Conservation (phyloP, 805 yeast genomes). For the Wickerhamomyces ciferrii region DNA sequence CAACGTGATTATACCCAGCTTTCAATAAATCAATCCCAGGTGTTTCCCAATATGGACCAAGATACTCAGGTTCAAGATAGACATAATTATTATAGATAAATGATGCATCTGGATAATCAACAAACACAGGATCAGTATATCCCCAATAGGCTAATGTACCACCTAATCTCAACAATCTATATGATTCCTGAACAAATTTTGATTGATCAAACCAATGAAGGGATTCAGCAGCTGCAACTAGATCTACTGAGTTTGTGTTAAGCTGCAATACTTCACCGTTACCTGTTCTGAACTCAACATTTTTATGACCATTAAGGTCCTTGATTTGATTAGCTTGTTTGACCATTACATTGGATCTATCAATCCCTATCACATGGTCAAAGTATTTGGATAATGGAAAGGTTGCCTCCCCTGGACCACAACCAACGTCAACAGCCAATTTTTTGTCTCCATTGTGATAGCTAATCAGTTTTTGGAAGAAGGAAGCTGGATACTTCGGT, state of each 20-base stretch:
- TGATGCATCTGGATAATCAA: slow-evolving; percentile 43
- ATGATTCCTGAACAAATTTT: slow-evolving; percentile 38
- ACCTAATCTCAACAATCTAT: slow-evolving; percentile 40
- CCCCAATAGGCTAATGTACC: slow-evolving; percentile 68
- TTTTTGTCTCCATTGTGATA: slow-evolving; percentile 29
- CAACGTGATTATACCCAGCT: slow-evolving; percentile 32
- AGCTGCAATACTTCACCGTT: slow-evolving; percentile 18
- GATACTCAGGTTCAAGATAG: slow-evolving; percentile 34
- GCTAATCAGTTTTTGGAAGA: slow-evolving; percentile 33
- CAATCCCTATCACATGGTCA: slow-evolving; percentile 44
- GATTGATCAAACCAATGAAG: slow-evolving; percentile 63
- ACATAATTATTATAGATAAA: slow-evolving; percentile 44
- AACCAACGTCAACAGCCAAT: slow-evolving; percentile 49
- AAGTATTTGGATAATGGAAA: slow-evolving; percentile 36
- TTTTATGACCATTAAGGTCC: slow-evolving; percentile 1
- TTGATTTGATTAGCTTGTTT: slow-evolving; percentile 29
- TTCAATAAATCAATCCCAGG: slow-evolving; percentile 52
- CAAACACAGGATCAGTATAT: slow-evolving; percentile 58
- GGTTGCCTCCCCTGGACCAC: slow-evolving; percentile 64
- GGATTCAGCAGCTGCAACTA: slow-evolving; percentile 65
- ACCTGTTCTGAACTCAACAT: slow-evolving; percentile 3
- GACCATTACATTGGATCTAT: slow-evolving; percentile 49
- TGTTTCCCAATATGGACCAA: slow-evolving; percentile 64
- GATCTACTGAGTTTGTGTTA: slow-evolving; percentile 34
- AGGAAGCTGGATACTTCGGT: slow-evolving; percentile 54